A percentile compares a stretch with the other conserved stretches of the same genome.
phyloP scores from a whole-genome alignment of 805 yeast genomes.

The Torulaspora delbrueckii region DNA sequence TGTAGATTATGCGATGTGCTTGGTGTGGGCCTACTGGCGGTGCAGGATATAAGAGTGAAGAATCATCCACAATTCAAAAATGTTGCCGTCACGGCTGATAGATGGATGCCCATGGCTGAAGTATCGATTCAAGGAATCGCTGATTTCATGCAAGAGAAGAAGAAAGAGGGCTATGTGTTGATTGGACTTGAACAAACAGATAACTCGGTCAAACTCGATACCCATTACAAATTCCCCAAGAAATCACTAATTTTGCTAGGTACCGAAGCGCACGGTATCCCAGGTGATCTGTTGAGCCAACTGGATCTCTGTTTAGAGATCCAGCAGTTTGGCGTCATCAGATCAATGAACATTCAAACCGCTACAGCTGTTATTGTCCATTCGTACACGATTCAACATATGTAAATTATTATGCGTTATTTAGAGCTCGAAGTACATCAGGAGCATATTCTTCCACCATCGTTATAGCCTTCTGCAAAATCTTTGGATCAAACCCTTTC shows the following conservation, averaged over 20 bases:
- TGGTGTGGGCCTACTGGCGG: slow-evolving; percentile 78
- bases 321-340: slow-evolving; percentile 83
- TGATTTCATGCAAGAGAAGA: slow-evolving; percentile 53
- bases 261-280: slow-evolving; percentile 85
- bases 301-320: slow-evolving; percentile 85
- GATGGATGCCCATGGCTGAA: slow-evolving; percentile 91
- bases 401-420: slow-evolving; percentile 33
- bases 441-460: slow-evolving; percentile 59
- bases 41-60: slow-evolving; percentile 63
- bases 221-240: slow-evolving; percentile 64
- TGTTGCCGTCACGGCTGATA: slow-evolving; percentile 92
- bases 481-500: slow-evolving; percentile 49
- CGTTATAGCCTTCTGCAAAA: slow-evolving; percentile 50
- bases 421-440: slow-evolving; percentile 55
- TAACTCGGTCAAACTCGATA: slow-evolving; percentile 66
- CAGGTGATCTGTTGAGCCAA: slow-evolving; percentile 76
- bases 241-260: slow-evolving; percentile 79
- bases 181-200: slow-evolving; percentile 94
- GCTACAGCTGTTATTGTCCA: slow-evolving; percentile 94
- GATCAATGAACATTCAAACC: slow-evolving; percentile 96
- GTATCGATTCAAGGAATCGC: slow-evolving; percentile 54
- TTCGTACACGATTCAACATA: slow-evolving; percentile 59
- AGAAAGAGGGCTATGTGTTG: slow-evolving; percentile 75
- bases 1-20: slow-evolving; percentile 88
- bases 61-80: slow-evolving; percentile 66